Percentiles rank a stretch among this genome's conserved stretches.
Evolutionary conservation across 192 early-diverging fungal genomes (phyloP).

Genomic region (Coemansia sp.): DNA sequence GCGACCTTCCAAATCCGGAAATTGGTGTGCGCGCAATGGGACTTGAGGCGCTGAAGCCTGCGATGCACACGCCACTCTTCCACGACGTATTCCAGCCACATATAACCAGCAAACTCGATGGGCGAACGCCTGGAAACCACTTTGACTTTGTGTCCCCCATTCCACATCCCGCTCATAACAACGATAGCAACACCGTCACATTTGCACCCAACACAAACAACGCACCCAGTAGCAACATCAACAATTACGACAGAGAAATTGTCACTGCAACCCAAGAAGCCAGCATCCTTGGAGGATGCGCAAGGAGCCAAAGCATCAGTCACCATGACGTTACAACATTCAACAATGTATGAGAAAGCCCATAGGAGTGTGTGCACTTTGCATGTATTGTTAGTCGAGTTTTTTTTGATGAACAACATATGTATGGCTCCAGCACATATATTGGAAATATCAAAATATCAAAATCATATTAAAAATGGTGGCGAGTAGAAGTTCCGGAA

Average conservation of each 20-base stretch:
- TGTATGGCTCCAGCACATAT: background rate
- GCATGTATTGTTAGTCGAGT: too few relatives aligned
- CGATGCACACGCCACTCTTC: constrained; percentile 21
- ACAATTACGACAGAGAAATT: background rate
- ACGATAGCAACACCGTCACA: background rate
- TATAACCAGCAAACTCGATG: constrained; percentile 8
- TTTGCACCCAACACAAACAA: background rate
- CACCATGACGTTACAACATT: constrained; percentile 8
- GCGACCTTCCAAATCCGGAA: constrained; percentile 52
- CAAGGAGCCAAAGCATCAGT: constrained; percentile 6
- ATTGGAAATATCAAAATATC: too few relatives aligned
- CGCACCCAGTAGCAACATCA: constrained; percentile 1
- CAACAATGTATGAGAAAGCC: background rate
- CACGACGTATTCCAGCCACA: constrained; percentile 7
- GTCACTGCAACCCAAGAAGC: background rate
- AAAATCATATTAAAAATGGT: too few relatives aligned
- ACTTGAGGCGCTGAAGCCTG: constrained; percentile 8
- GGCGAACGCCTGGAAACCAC: constrained; percentile 30
- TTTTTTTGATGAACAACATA: too few relatives aligned
- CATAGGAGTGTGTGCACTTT: background rate
- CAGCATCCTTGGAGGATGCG: background rate
- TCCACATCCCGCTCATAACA: background rate
- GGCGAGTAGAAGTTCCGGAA: too few relatives aligned
- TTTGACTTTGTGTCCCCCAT: constrained; percentile 26
- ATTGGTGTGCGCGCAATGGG: constrained; percentile 15